Evolutionary conservation across 2,329 filamentous ascomycete species (phyloP), one percentile per base, ranked within the genome.

Genomic region (Alternaria rosae): DNA sequence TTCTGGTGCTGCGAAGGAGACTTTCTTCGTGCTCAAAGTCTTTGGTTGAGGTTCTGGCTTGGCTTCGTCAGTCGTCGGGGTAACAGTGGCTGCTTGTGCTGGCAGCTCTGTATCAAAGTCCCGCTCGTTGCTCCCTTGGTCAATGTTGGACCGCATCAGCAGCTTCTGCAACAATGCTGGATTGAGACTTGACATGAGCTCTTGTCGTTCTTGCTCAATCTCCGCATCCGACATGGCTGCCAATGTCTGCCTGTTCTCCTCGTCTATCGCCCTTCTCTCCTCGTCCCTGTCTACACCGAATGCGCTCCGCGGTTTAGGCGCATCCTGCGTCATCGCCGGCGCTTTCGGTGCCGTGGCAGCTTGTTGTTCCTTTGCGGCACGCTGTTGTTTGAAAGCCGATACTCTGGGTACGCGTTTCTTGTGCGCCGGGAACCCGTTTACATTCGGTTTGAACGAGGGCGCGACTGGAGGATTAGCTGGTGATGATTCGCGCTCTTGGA

Each of bases 381-480:
- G 84, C 73, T 89, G 87, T 72, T 92, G 89, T 77, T 93, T 97
- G 82, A 97, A 97, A 2, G 91, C 87, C 2, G 93, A 97, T 8
- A 87, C 80, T 59, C 87, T 86, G 58, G 70, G 69, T 12, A 84
- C 85, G 67, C 94, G 89, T 77, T 92, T 93, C 78, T 91, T 95
- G 78, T 93, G 94, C 61, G 89, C 88, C n/a, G 95, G 95, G 70
- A 98, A 98, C 1, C 95, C 95, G 12, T 87, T 89, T 5, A 84
- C 65, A 54, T 72, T 79, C 20, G 84, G 82, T 54, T 87, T 87
- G 42, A 87, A 81, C 48, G 85, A 85, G 13, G 90, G 89, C 10
- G 89, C 87, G 41, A 84, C 84, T 9, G 91, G 89, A 5, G 91
- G 85, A 65, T 87, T 89, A 21, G 88, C 84, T 41, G 86, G 79